Conservation (phyloP, 176 grass and related monocot genomes). For the Oryza officinalis region DNA sequence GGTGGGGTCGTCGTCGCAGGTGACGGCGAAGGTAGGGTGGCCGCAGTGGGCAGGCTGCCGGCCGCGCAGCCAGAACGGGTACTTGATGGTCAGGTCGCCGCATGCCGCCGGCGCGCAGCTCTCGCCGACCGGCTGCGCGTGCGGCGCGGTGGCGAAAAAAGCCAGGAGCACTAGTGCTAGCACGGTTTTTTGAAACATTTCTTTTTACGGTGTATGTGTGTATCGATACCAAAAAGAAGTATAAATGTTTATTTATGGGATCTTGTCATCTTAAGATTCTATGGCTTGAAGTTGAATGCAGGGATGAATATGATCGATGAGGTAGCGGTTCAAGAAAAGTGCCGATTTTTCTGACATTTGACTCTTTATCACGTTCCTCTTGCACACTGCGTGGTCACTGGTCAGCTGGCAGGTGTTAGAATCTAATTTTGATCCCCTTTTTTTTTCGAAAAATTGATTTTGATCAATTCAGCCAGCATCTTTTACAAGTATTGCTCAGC, state of each 20-base stretch:
- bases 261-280: background rate
- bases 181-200: background rate
- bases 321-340: background rate
- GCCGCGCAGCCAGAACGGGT: conserved; percentile 63
- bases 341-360: conserved; percentile 26
- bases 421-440: too few species aligned
- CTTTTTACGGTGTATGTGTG: background rate
- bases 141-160: background rate
- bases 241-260: background rate
- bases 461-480: background rate
- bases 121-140: background rate
- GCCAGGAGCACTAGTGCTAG: background rate
- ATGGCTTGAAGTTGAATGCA: background rate
- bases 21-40: conserved; percentile 50
- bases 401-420: background rate
- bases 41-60: conserved; percentile 47
- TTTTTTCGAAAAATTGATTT: background rate
- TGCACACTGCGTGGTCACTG: background rate
- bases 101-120: conserved; percentile 48
- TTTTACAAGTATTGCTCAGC: background rate
- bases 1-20: conserved; percentile 12
- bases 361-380: background rate
- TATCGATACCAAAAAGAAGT: background rate
- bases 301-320: background rate
- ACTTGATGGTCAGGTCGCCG: conserved; percentile 47